Conservation (phyloP, 163 green algal genomes). For the Chlorella variabilis region DNA sequence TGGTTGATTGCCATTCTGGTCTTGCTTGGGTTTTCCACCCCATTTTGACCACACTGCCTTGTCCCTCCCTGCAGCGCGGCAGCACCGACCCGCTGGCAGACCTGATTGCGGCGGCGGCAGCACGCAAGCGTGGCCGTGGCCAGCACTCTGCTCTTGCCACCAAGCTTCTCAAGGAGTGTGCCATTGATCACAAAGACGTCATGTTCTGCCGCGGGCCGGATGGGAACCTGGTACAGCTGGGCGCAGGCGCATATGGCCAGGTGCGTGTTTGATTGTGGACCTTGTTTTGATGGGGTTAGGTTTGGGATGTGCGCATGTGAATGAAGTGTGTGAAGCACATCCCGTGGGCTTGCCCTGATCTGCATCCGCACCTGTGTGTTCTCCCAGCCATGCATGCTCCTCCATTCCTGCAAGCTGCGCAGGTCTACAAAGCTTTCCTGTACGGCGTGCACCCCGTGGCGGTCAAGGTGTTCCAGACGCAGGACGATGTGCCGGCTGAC, state of each 20-base stretch:
- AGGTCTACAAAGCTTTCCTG: constrained; percentile 39
- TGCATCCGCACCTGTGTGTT: too few relatives aligned
- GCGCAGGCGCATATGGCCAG: constrained; percentile 51
- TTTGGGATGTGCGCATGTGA: too few relatives aligned
- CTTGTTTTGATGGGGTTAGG: too few relatives aligned
- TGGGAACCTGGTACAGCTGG: constrained; percentile 50
- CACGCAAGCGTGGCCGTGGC: neutral
- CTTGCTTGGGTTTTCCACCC: too few relatives aligned
- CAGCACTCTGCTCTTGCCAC: constrained; percentile 9
- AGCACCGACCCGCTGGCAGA: neutral
- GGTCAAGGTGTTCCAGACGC: constrained; percentile 28
- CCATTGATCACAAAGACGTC: constrained; percentile 33
- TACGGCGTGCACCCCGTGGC: constrained; percentile 35
- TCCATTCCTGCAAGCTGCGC: neutral
- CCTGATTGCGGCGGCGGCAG: constrained; percentile 8
- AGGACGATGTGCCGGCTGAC: constrained; percentile 31
- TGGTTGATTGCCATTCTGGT: too few relatives aligned
- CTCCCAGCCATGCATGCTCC: too few relatives aligned
- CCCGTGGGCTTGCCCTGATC: too few relatives aligned
- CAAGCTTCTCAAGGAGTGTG: constrained; percentile 32
- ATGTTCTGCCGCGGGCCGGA: constrained; percentile 47
- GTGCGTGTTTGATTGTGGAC: constrained; percentile 15
- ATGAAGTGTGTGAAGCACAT: too few relatives aligned
- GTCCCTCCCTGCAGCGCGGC: neutral
- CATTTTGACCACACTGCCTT: too few relatives aligned